A percentile compares a stretch with the other conserved stretches of the same genome.
phyloP scores from a whole-genome alignment of 805 yeast species.

The Tetrapisispora pingtungensis region DNA sequence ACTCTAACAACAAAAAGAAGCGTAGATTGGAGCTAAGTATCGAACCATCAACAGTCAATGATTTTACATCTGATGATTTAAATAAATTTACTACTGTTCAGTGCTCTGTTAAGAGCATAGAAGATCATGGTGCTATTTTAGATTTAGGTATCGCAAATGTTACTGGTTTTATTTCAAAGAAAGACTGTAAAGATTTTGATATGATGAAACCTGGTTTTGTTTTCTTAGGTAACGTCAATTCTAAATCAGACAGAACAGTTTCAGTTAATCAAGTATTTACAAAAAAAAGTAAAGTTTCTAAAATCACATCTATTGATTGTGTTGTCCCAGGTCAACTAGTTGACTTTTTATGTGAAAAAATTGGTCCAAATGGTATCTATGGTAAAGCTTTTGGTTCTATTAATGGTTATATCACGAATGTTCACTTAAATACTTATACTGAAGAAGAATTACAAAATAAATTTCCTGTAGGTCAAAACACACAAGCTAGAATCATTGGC shows the following conservation, averaged over 20 bases:
- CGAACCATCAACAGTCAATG: slow-evolving; percentile 67
- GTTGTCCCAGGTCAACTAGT: slow-evolving; percentile 79
- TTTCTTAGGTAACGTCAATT: slow-evolving; percentile 48
- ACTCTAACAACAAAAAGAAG: slow-evolving; percentile 33
- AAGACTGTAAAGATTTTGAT: slow-evolving; percentile 42
- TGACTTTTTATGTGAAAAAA: slow-evolving; percentile 57
- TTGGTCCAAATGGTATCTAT: slow-evolving; percentile 51
- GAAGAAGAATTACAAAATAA: slow-evolving; percentile 46
- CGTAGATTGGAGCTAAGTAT: slow-evolving; percentile 62
- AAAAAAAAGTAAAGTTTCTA: slow-evolving; percentile 36
- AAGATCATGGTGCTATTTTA: slow-evolving; percentile 84
- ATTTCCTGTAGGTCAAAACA: slow-evolving; percentile 54
- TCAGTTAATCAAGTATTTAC: slow-evolving; percentile 44
- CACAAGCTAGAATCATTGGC: slow-evolving; percentile 65
- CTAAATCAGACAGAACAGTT: slow-evolving; percentile 35
- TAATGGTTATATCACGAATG: slow-evolving; percentile 56
- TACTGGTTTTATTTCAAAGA: slow-evolving; percentile 67
- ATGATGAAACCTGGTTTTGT: slow-evolving; percentile 53
- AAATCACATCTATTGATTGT: slow-evolving; percentile 67
- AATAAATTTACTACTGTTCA: slow-evolving; percentile 55
- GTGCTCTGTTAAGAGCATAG: slow-evolving; percentile 65
- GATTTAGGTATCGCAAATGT: slow-evolving; percentile 52
- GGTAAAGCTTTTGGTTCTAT: slow-evolving; percentile 67
- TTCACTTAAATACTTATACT: slow-evolving; percentile 47
- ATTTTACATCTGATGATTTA: slow-evolving; percentile 56